Conservation (phyloP, 1,139 yeast genomes). For the Yamadazyma aaseri region DNA sequence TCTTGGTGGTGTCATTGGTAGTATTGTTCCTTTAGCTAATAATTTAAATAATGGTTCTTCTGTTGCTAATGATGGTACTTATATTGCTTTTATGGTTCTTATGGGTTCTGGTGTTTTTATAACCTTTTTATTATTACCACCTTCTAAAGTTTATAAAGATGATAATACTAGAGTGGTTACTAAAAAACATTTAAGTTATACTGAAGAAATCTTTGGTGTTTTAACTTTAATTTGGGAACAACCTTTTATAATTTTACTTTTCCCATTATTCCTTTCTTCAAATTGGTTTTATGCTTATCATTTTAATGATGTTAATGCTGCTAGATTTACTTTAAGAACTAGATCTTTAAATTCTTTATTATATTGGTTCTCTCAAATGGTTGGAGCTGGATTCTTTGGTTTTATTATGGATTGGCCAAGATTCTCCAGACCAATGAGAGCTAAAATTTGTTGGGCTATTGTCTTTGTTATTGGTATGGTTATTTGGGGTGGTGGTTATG, state of each 20-base stretch:
- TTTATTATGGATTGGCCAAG: slow-evolving; percentile 43
- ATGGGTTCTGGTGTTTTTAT: slow-evolving; percentile 12
- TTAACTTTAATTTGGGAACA: slow-evolving; percentile 40
- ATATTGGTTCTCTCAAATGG: slow-evolving; percentile 62
- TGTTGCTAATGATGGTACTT: slow-evolving; percentile 54
- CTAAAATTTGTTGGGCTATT: slow-evolving; percentile 45
- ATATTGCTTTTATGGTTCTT: slow-evolving; percentile 53
- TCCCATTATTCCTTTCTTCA: slow-evolving; percentile 63
- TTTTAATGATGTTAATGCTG: slow-evolving; percentile 58
- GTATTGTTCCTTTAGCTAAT: slow-evolving; percentile 55
- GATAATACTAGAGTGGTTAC: slow-evolving; percentile 40
- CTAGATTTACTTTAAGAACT: slow-evolving; percentile 56
- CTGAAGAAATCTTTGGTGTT: slow-evolving; percentile 44
- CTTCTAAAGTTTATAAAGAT: slow-evolving; percentile 46
- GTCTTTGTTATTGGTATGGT: slow-evolving; percentile 44
- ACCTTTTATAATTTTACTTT: slow-evolving; percentile 47
- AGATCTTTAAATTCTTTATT: slow-evolving; percentile 60
- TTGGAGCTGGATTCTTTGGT: slow-evolving; percentile 56
- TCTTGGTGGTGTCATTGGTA: slow-evolving; percentile 62
- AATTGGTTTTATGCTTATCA: slow-evolving; percentile 70
- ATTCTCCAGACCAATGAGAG: slow-evolving; percentile 45
- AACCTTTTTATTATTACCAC: slow-evolving; percentile 52
- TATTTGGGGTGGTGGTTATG: slow-evolving; percentile 64
- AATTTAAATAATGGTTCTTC: slow-evolving; percentile 39
- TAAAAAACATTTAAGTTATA: slow-evolving; percentile 43